Percentiles rank a stretch among this genome's conserved stretches.
phyloP scores from a whole-genome alignment of 2,329 filamentous ascomycete genomes.

The Zymoseptoria passerinii region DNA sequence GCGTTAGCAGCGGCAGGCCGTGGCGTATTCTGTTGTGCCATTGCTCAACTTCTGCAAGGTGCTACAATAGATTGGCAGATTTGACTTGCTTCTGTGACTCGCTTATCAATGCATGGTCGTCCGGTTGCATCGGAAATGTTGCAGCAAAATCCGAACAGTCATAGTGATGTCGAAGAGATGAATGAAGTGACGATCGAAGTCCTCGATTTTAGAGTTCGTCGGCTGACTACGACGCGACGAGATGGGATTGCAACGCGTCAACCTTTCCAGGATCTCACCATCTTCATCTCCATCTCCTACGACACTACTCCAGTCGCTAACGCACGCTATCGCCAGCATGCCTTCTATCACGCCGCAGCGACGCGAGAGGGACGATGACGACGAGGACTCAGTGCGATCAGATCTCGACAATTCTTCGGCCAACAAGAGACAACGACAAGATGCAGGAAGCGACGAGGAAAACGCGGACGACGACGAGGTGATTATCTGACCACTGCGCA shows the following conservation, averaged over 20 bases:
- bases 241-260: not conserved
- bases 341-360: slow-evolving; percentile 12
- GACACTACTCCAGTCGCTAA: not conserved
- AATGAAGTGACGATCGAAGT: not conserved
- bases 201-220: not conserved
- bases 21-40: slow-evolving; percentile 6
- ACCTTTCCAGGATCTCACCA: no score
- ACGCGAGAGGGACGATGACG: slow-evolving; percentile 11
- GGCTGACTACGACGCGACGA: slow-evolving; percentile 1
- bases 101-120: not conserved
- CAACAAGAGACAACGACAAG: slow-evolving; percentile 13
- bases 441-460: slow-evolving; percentile 6
- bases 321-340: slow-evolving; percentile 2
- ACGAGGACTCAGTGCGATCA: slow-evolving; percentile 4
- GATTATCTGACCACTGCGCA: not conserved
- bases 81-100: no score
- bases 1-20: slow-evolving; percentile 1
- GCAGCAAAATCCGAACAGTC: not conserved
- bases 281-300: not conserved
- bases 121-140: not conserved
- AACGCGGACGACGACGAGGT: slow-evolving; percentile 5
- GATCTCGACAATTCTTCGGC: slow-evolving; percentile 3
- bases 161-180: not conserved
- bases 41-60: not conserved
- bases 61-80: not conserved